These are phyloP conservation scores for Aspergillus sp. DNA, from an alignment of 2,329 filamentous ascomycete species.

Conservation along the genomic window DNA sequence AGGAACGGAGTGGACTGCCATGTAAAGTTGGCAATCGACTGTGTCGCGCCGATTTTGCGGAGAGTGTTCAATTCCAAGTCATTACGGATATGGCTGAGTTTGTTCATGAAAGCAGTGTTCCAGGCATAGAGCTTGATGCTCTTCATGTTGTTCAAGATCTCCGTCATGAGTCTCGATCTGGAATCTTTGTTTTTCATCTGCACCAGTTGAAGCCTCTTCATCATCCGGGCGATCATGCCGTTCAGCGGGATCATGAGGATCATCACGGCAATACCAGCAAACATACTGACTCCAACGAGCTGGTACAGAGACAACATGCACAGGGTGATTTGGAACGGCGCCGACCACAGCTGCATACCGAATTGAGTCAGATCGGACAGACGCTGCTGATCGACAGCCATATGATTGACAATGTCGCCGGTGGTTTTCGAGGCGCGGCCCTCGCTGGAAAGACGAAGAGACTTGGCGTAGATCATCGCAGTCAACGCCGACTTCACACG, in stretches of 20 bases:
- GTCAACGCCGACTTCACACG: slow-evolving; percentile 88
- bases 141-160: slow-evolving; percentile 99
- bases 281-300: slow-evolving; percentile 91
- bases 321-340: slow-evolving; percentile 91
- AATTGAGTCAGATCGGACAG: slow-evolving; percentile 94
- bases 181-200: slow-evolving; percentile 99
- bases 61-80: slow-evolving; percentile 93
- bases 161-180: slow-evolving; percentile 87
- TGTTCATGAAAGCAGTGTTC: slow-evolving; percentile 96
- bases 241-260: slow-evolving; percentile 96
- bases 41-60: slow-evolving; percentile 90
- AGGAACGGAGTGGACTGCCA: slow-evolving; percentile 98
- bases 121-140: slow-evolving; percentile 98
- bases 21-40: slow-evolving; percentile 93
- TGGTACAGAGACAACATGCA: slow-evolving; percentile 97
- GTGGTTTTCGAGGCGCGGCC: slow-evolving; percentile 85
- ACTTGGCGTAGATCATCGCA: slow-evolving; percentile 89
- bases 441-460: slow-evolving; percentile 87
- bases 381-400: slow-evolving; percentile 96
- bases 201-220: slow-evolving; percentile 90
- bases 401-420: slow-evolving; percentile 98
- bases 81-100: slow-evolving; percentile 93
- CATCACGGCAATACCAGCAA: slow-evolving; percentile 94
- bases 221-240: slow-evolving; percentile 83
- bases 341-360: slow-evolving; percentile 92